Evolutionary conservation across 2,329 filamentous ascomycete species (phyloP).

Genomic region (Pseudogymnoascus sp.): DNA sequence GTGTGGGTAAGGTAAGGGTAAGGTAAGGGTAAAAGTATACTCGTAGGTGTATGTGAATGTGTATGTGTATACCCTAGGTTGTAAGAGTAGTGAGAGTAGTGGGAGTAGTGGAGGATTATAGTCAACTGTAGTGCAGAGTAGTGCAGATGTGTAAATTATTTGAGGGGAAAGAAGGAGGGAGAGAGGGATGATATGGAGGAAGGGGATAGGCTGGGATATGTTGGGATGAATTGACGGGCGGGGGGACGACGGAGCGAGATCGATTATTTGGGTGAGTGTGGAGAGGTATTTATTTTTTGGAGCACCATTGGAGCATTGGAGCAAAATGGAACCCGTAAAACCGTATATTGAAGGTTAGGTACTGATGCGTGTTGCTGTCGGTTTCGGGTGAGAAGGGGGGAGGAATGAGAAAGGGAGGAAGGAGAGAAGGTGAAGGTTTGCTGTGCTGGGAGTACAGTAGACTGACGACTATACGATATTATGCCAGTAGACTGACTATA

Average conservation of each 20-base stretch:
- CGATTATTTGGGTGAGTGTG: background rate
- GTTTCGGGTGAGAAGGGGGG: background rate
- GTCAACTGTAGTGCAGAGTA: constrained; percentile 18
- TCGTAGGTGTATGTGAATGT: background rate
- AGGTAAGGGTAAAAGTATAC: background rate
- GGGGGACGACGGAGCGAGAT: constrained; percentile 10
- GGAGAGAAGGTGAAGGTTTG: background rate
- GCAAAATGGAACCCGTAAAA: too few relatives aligned
- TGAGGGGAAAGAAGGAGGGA: constrained; percentile 20
- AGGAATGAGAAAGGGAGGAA: background rate
- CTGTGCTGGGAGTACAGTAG: background rate
- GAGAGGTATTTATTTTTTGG: background rate
- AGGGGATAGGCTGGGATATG: constrained; percentile 11
- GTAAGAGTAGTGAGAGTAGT: background rate
- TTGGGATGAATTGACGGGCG: constrained; percentile 11
- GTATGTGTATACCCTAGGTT: too few relatives aligned
- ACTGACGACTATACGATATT: background rate
- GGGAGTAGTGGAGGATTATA: constrained; percentile 5
- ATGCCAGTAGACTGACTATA: too few relatives aligned
- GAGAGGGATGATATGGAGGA: constrained; percentile 19
- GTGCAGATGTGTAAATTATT: constrained; percentile 18
- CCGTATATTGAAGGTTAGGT: background rate
- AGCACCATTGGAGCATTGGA: background rate
- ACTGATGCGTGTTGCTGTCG: background rate
- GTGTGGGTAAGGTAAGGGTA: background rate